Evolutionary conservation across 495 filamentous ascomycete genomes (phyloP), one percentile per base, ranked within the genome.

Genomic region (Penicillium subrubescens): DNA sequence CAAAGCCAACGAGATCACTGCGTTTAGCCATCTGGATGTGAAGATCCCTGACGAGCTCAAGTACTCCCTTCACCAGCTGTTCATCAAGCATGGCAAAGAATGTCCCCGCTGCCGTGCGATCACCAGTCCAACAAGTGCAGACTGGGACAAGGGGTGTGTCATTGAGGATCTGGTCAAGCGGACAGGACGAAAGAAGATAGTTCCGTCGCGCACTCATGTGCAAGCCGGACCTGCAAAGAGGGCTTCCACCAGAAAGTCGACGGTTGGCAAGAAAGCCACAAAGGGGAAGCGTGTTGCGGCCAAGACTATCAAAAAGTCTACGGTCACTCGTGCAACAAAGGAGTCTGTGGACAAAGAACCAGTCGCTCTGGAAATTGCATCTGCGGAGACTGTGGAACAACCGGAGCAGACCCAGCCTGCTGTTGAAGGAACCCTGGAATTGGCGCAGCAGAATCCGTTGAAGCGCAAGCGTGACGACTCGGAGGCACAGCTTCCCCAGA

Each of bases 41-140:
- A 83, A 84, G 8, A 87, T 97, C 34, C 94, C 94, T 0, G 87
- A 96, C 69, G 84, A 92, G 48, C 77, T 96, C 25, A 99, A 98
- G 75, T 98, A 97, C 67, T 82, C 88, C 3, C 84, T 98, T 5
- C 95, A 99, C 74, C 87, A 93, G 66, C 81, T 97, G 0, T 87
- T 99, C 46, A 94, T 97, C 57, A 83, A 83, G 3, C 95, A 99
- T 76, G 95, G 95, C 1, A 90, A 91, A 72, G 79, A 77, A 0
- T 99, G 95, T 78, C 84, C 84, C 5, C 83, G 91, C 57, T 99
- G 95, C 71, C 84, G 87, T 55, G 90, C 90, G 1, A 67, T 73
- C 39, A 84, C 81, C 1, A 78, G 82, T 0, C 67, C 80, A 48
- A 75, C 67, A 1, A 77, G 77, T 63, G 77, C 70, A 12, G 81